Evolutionary conservation across 2,329 filamentous ascomycete species (phyloP), one percentile per base, ranked within the genome.

Genomic region (Elsinoe arachidis): DNA sequence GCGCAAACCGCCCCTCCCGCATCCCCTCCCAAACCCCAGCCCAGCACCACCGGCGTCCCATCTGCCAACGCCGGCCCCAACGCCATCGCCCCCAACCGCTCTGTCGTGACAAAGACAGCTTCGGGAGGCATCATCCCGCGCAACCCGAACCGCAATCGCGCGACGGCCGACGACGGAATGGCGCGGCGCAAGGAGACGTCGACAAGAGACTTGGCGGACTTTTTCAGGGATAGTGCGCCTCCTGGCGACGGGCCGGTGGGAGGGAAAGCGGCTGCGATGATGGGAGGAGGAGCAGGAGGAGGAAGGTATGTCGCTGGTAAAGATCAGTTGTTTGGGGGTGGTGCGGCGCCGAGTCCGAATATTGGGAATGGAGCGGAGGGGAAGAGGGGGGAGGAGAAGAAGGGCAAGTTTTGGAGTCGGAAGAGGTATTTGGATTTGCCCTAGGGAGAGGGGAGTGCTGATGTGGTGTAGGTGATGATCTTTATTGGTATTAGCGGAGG

Each of bases 131-230:
- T 47, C 4, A 47, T 60, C n/a, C 60, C 59, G n/a, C 57, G 58
- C n/a, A 59, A 51, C 43, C 55, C 54, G 33, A 59, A 59, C 6
- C 34, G 52, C 14, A 49, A 58, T 10, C 59, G 60, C 14, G 56
- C 52, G 10, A 55, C 60, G 6, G 60, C 55, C 23, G 67, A 70
- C 49, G 64, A 66, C 15, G 64, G 68, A 2, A 63, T 61, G 33
- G 39, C 58, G 17, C 56, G 59, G 11, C 43, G 55, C 17, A 59
- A 68, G 15, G 68, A 64, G 17, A 63, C 53, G 3, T 59, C 64
- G 1, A 74, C 72, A 2, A 70, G 68, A 38, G 73, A 76, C 57
- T 64, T 76, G 33, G 73, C 73, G 2, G 73, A 76, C 55, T 76
- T 76, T 60, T 58, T 76, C 38, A 68, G 68, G 33, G 71, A 68